phyloP scores from a whole-genome alignment of 192 early-diverging fungal genomes.

The Chytriomyces confervae region DNA sequence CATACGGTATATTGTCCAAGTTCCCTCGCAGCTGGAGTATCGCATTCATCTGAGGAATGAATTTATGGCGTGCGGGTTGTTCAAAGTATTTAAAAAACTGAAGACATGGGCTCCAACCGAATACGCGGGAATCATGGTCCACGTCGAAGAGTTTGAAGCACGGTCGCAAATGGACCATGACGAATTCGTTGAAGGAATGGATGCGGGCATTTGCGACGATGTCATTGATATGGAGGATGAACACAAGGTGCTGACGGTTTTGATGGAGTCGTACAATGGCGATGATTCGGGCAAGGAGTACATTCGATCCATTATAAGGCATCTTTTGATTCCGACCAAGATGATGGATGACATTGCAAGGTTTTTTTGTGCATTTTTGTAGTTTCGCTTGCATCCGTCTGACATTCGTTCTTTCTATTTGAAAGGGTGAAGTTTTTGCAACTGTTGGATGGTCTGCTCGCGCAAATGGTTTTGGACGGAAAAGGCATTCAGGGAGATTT shows the following conservation, averaged over 20 bases:
- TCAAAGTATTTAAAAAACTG: conserved; percentile 39
- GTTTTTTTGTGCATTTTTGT: conserved; percentile 30
- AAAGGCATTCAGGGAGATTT: conserved; percentile 47
- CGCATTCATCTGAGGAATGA: conserved; percentile 53
- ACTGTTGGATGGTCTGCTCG: conserved; percentile 44
- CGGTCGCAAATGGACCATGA: conserved; percentile 44
- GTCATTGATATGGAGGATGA: conserved; percentile 50
- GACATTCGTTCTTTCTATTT: not conserved
- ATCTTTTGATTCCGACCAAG: conserved; percentile 47
- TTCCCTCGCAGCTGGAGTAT: conserved; percentile 53
- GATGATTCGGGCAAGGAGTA: conserved; percentile 31
- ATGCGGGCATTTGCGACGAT: conserved; percentile 30
- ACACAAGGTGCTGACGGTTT: conserved; percentile 38
- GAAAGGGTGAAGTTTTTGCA: conserved; percentile 42
- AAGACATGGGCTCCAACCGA: conserved; percentile 54
- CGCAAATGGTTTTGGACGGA: conserved; percentile 52
- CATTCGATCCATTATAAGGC: conserved; percentile 42
- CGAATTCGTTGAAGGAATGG: conserved; percentile 50
- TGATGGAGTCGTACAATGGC: conserved; percentile 36
- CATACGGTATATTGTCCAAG: conserved; percentile 48
- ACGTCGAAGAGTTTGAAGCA: conserved; percentile 49
- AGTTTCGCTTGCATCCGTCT: not conserved
- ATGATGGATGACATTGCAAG: conserved; percentile 39
- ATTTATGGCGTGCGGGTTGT: conserved; percentile 46
- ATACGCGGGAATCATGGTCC: conserved; percentile 48